These are phyloP conservation scores for Chloranthus sessilifolius DNA, from an alignment of 164 flowering plant species.

Conservation along the genomic window DNA sequence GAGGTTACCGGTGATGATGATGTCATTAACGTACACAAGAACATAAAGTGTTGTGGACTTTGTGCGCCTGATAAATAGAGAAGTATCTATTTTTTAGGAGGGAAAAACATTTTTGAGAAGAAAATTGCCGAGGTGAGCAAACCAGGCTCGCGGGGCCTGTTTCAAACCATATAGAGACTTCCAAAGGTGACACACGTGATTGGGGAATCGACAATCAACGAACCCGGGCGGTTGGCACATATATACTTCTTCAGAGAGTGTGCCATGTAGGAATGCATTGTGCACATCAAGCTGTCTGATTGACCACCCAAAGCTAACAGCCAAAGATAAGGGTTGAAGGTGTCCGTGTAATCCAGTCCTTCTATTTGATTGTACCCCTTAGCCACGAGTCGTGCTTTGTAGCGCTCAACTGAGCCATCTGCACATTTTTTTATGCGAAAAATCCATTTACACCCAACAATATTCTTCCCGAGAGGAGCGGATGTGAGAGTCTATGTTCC, in stretches of 20 bases:
- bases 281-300: background rate
- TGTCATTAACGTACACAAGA: no score
- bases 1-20: no score
- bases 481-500: no score
- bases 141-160: slow-evolving; percentile 7
- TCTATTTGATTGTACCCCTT: background rate
- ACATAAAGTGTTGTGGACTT: no score
- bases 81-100: no score
- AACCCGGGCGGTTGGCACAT: background rate
- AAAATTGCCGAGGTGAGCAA: no score
- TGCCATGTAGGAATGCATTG: slow-evolving; percentile 2
- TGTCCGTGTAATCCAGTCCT: no score
- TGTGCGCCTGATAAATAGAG: no score
- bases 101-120: no score
- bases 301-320: background rate
- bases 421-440: no score
- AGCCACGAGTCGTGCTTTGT: slow-evolving; percentile 2
- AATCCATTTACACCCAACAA: no score
- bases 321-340: background rate
- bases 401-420: background rate
- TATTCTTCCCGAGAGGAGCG: no score
- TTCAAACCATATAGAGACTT: slow-evolving; percentile 3
- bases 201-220: background rate
- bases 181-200: background rate
- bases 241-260: background rate